These are phyloP conservation scores for Pseudogymnoascus sp. DNA, from an alignment of 2,329 filamentous ascomycete genomes.

Conservation along the genomic window DNA sequence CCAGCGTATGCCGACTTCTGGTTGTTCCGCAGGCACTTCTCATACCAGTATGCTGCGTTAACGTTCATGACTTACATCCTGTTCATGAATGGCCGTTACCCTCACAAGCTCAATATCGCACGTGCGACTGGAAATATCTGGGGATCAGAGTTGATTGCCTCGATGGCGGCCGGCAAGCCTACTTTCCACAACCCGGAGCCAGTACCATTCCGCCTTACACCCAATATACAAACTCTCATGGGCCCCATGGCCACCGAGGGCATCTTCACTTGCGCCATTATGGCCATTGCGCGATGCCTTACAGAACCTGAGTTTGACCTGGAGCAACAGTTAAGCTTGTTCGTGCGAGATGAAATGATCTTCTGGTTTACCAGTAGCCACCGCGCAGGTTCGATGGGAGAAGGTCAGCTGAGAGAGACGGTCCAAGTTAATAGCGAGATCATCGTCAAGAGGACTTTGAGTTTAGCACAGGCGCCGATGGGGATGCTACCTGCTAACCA, in stretches of 20 bases:
- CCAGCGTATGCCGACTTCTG: constrained; percentile 91
- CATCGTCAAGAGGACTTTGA: constrained; percentile 84
- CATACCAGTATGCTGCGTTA: constrained; percentile 87
- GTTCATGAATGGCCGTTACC: constrained; percentile 93
- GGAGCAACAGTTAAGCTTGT: constrained; percentile 90
- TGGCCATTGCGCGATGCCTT: constrained; percentile 91
- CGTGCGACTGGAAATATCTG: constrained; percentile 86
- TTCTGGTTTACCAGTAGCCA: constrained; percentile 88
- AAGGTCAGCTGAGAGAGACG: constrained; percentile 60
- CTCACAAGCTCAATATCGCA: constrained; percentile 89
- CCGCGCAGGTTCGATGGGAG: constrained; percentile 50
- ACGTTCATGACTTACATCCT: constrained; percentile 99
- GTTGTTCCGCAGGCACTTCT: constrained; percentile 95
- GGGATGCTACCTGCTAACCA: constrained; percentile 90
- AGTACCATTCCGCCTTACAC: constrained; percentile 93
- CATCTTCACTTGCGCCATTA: constrained; percentile 88
- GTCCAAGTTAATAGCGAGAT: constrained; percentile 83
- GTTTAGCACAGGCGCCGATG: constrained; percentile 63
- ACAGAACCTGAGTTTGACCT: constrained; percentile 84
- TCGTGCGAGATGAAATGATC: constrained; percentile 96
- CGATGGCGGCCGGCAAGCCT: constrained; percentile 75
- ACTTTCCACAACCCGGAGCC: constrained; percentile 93
- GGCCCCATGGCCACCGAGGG: constrained; percentile 92
- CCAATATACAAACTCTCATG: constrained; percentile 93
- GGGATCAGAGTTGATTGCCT: constrained; percentile 89